A percentile compares a stretch with the other conserved stretches of the same genome.
Evolutionary conservation across 2,329 filamentous ascomycete species (phyloP).

Genomic region (Monilinia laxa): DNA sequence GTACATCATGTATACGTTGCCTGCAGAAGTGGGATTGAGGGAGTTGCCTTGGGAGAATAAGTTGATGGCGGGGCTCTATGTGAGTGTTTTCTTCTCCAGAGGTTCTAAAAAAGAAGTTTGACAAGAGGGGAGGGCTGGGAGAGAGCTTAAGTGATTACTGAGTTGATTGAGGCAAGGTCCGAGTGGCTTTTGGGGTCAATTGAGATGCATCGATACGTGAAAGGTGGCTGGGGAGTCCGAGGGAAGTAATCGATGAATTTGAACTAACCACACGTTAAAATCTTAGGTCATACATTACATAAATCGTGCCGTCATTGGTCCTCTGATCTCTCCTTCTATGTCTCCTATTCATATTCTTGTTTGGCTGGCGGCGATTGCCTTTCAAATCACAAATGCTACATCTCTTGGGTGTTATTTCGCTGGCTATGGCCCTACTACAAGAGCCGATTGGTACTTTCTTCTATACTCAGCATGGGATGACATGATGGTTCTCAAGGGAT

Average conservation of each 20-base stretch:
- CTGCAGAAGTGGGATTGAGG: constrained; percentile 54
- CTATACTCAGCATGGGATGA: neutral
- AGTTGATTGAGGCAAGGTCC: no score
- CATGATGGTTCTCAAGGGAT: neutral
- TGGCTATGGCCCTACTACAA: constrained; percentile 71
- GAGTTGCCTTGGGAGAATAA: constrained; percentile 75
- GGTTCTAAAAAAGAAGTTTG: neutral
- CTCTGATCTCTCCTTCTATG: constrained; percentile 86
- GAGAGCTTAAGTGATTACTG: neutral
- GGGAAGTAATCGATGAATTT: neutral
- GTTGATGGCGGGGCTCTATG: constrained; percentile 67
- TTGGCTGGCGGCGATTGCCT: constrained; percentile 61
- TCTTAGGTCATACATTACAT: constrained; percentile 75
- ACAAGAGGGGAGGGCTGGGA: no score
- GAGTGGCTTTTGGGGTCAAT: no score
- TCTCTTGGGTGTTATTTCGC: constrained; percentile 78
- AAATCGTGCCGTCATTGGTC: constrained; percentile 83
- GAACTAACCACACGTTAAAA: constrained; percentile 12
- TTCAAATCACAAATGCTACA: constrained; percentile 79
- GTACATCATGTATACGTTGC: constrained; percentile 74
- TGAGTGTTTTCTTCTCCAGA: constrained; percentile 33
- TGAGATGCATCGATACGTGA: neutral
- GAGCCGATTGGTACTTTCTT: constrained; percentile 49
- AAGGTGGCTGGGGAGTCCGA: neutral
- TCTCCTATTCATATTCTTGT: constrained; percentile 77